Evolutionary conservation across 2,329 filamentous ascomycete species (phyloP), one percentile per base, ranked within the genome.

Genomic region (Aureobasidium vineae): DNA sequence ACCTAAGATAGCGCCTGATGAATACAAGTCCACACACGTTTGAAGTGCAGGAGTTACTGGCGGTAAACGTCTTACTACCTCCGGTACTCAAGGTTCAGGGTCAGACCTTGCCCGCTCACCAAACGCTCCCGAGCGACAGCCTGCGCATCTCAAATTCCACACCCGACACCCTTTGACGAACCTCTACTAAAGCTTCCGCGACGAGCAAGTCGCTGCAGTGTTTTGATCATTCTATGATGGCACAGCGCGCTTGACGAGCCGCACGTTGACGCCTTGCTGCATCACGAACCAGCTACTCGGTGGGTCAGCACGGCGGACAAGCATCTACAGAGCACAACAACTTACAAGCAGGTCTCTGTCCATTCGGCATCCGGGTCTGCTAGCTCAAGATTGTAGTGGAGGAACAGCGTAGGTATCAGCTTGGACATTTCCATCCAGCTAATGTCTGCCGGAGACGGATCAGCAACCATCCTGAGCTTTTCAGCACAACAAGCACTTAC

Each of bases 341-440:
- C 69, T 60, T 36, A 75, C 70, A 67, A 72, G 65, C 72, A 73
- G 0, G 67, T 70, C 66, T 71, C 73, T 13, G 65, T 71, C 75
- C 72, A 76, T 28, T 72, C 70, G 21, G 70, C 71, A 5, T 73
- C 70, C 2, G 71, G 71, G 28, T 76, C 71, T n/a, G 68, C 72
- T 1, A 78, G 70, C 65, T 75, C 71, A 16, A 77, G 40, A 40
- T 77, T 72, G 52, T 73, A 77, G 45, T 72, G 74, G 70, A 75
- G 68, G 61, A 77, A 74, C 8, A 78, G 68, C 2, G 75, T 74
- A 5, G 76, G 75, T 7, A 78, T 73, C 10, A 78, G 67, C 67
- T 74, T 73, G 19, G 67, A 71, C 72, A 77, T 76, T 60, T 77
- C 75, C 66, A 77, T 73, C 76, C 75, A 77, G 63, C 69, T 71